Evolutionary conservation across 352 stramenopile species (phyloP).

Genomic region (Phytophthora vignae): DNA sequence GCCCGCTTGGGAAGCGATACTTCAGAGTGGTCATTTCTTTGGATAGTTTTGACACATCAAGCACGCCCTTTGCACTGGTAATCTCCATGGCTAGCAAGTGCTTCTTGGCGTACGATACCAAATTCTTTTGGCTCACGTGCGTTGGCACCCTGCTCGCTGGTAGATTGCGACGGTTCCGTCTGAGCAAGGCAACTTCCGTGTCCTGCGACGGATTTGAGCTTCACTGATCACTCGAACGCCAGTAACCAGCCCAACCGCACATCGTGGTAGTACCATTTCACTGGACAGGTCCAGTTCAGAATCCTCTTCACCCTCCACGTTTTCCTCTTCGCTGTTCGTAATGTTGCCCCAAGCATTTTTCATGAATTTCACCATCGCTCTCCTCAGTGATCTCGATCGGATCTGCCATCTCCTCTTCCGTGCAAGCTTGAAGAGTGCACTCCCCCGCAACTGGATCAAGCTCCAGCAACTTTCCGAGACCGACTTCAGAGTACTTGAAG

Average conservation of each 20-base stretch:
- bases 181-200: conserved; percentile 5
- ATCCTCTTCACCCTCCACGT: background rate
- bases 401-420: background rate
- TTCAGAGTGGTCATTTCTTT: conserved; percentile 4
- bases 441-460: background rate
- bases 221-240: conserved; percentile 9
- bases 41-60: background rate
- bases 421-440: conserved; percentile 6
- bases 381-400: background rate
- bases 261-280: background rate
- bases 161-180: background rate
- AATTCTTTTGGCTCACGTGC: background rate
- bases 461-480: background rate
- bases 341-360: background rate
- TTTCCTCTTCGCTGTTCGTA: background rate
- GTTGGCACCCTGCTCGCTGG: background rate
- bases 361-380: background rate
- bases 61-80: background rate
- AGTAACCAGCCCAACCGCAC: conserved; percentile 7
- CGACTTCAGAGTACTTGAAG: conserved; percentile 6
- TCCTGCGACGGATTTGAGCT: conserved; percentile 11
- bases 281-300: background rate
- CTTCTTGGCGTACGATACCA: conserved; percentile 1
- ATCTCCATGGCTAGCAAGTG: background rate
- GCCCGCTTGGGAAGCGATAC: background rate